These are phyloP conservation scores for Gautieria morchelliformis DNA, from an alignment of 768 basidiomycete genomes.

Conservation along the genomic window DNA sequence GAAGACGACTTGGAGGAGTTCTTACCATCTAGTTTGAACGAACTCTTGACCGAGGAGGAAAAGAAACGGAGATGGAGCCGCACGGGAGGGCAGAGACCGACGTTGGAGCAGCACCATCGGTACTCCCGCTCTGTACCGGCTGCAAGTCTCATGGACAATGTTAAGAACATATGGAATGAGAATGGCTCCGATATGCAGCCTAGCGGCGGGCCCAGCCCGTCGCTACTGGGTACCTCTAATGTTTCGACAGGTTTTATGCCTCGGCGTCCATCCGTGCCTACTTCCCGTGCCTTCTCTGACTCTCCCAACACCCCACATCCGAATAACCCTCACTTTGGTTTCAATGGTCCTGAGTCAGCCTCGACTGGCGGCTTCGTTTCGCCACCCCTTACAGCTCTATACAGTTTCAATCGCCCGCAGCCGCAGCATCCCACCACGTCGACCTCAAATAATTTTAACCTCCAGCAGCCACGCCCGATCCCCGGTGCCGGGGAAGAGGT, in stretches of 20 bases:
- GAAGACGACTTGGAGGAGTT: slow-evolving; percentile 85
- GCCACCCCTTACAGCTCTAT: neutral
- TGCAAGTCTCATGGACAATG: slow-evolving; percentile 62
- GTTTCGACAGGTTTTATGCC: slow-evolving; percentile 12
- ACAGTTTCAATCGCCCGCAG: neutral
- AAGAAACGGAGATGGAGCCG: slow-evolving; percentile 73
- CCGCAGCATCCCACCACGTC: slow-evolving; percentile 28
- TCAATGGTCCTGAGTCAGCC: slow-evolving; percentile 1
- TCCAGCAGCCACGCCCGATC: slow-evolving; percentile 22
- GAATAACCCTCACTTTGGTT: slow-evolving; percentile 1
- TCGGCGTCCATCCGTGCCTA: neutral
- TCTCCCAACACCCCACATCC: neutral
- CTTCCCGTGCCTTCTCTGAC: slow-evolving; percentile 3
- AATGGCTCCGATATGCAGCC: slow-evolving; percentile 18
- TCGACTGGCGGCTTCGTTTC: slow-evolving; percentile 2
- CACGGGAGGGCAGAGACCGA: slow-evolving; percentile 25
- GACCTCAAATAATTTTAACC: slow-evolving; percentile 38
- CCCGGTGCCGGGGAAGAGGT: slow-evolving; percentile 16
- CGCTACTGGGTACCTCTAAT: slow-evolving; percentile 11
- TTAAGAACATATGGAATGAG: slow-evolving; percentile 77
- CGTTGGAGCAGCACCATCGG: slow-evolving; percentile 41
- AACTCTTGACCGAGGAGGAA: slow-evolving; percentile 85
- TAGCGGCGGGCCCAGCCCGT: slow-evolving; percentile 9
- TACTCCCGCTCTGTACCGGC: slow-evolving; percentile 80
- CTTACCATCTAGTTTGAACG: slow-evolving; percentile 78